Base-by-base conservation (phyloP, 108 stramenopile species). In the Cyclotella atomus region DNA sequence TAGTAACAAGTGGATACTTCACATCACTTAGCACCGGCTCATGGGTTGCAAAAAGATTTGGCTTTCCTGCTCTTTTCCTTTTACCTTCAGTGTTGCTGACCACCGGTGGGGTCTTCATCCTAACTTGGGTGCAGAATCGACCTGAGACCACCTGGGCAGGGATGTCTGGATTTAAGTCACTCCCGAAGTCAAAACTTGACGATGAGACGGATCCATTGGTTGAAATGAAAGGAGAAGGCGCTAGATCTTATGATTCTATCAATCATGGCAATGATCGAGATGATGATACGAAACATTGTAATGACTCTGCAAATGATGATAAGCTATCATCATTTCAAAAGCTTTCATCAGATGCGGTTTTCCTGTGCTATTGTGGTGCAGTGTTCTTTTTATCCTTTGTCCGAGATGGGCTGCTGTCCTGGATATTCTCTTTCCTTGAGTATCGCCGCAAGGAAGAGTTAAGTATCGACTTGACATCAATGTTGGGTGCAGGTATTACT, bases 331-430 rank as follows among this genome's bases (percentile, higher is more conserved):
- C 56, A 57, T 57, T 29, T 16, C 8, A 5, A 29, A 57, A 57
- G 17, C 23, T 57, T 5, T 57, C 56, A 16, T 57, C 56, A 30
- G 56, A 57, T 27, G 17, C 56, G 28, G 56, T 57, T 9, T 57
- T 57, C 17, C 27, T 57, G 17, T 57, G 56, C 27, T 57, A 57
- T 57, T 57, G 56, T 57, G 56, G 10, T 5, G 56, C 56, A 16
- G 28, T 57, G 6, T 57, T 57, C 28, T 57, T 57, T 27, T 23
- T 57, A 14, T 57, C 56, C 16, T 23, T 57, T 30, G 56, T 57
- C 24, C 56, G 56, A 57, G 56, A 57, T 17, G 56, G 56, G 6
- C 17, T 57, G 27, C 25, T 57, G 5, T 24, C 56, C 3, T 57
- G 56, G 56, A 57, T 57, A 8, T 57, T 29, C 28, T 57, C 25